These are phyloP conservation scores for Pythium dissotocum DNA, from an alignment of 352 stramenopile genomes.

Conservation along the genomic window DNA sequence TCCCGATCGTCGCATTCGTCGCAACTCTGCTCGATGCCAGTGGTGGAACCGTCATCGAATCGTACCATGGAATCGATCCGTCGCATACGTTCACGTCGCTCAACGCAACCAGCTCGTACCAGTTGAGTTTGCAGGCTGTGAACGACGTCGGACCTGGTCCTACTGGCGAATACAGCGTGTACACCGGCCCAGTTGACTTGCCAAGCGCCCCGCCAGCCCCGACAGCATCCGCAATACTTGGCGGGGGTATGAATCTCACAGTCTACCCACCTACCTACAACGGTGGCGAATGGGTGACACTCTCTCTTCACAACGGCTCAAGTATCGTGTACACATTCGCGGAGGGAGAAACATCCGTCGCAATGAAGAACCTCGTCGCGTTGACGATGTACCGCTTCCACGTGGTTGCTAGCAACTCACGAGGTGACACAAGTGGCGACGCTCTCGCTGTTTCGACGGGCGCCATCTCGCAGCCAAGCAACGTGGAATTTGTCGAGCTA, in stretches of 20 bases:
- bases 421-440: slow-evolving; percentile 29
- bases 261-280: slow-evolving; percentile 33
- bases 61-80: not conserved
- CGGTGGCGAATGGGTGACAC: slow-evolving; percentile 39
- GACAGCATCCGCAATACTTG: slow-evolving; percentile 12
- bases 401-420: slow-evolving; percentile 38
- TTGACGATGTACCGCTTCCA: slow-evolving; percentile 44
- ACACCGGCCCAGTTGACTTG: slow-evolving; percentile 17
- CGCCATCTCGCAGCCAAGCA: slow-evolving; percentile 38
- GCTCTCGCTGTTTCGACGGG: slow-evolving; percentile 33
- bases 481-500: slow-evolving; percentile 28
- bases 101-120: slow-evolving; percentile 21
- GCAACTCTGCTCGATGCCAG: slow-evolving; percentile 16
- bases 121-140: not conserved
- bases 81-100: slow-evolving; percentile 13
- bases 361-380: slow-evolving; percentile 38
- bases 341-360: slow-evolving; percentile 18
- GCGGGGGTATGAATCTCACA: slow-evolving; percentile 20
- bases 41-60: not conserved
- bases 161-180: not conserved
- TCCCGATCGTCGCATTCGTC: slow-evolving; percentile 33
- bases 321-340: slow-evolving; percentile 31
- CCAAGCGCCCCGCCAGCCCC: slow-evolving; percentile 22
- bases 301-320: slow-evolving; percentile 34
- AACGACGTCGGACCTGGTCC: slow-evolving; percentile 19